These are phyloP conservation scores for Jimgerdemannia flammicorona DNA, from an alignment of 192 early-diverging fungal genomes.

Conservation along the genomic window DNA sequence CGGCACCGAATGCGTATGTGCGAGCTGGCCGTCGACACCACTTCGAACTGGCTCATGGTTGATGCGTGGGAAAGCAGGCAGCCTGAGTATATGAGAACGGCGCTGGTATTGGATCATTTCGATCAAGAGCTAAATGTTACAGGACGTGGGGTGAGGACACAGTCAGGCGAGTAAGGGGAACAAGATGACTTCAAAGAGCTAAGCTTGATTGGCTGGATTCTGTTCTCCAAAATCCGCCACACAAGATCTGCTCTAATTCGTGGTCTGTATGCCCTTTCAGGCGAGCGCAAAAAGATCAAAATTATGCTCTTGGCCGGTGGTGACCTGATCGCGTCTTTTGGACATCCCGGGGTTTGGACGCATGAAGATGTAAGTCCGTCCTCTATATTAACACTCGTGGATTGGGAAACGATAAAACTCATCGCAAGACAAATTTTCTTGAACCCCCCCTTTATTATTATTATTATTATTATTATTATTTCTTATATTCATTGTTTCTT, in stretches of 20 bases:
- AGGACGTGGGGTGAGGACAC: slow-evolving; percentile 58
- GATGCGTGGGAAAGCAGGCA: slow-evolving; percentile 92
- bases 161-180: background rate
- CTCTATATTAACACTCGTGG: background rate
- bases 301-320: slow-evolving; percentile 95
- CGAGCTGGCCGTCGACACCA: slow-evolving; percentile 76
- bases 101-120: slow-evolving; percentile 93
- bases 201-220: no score
- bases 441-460: no score
- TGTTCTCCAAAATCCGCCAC: no score
- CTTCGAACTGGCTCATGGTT: slow-evolving; percentile 92
- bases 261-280: slow-evolving; percentile 28
- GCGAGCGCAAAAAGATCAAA: slow-evolving; percentile 56
- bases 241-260: background rate
- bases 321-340: slow-evolving; percentile 96
- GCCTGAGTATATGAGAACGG: slow-evolving; percentile 77
- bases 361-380: slow-evolving; percentile 72
- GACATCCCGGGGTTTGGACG: slow-evolving; percentile 84
- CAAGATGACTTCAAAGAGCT: background rate
- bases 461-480: no score
- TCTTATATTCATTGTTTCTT: background rate
- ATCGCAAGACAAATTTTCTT: background rate
- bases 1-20: slow-evolving; percentile 93
- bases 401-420: background rate
- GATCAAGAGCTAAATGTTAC: slow-evolving; percentile 79